Base-by-base conservation (phyloP, 2,329 filamentous ascomycete genomes). In the Diaporthe nobilis region DNA sequence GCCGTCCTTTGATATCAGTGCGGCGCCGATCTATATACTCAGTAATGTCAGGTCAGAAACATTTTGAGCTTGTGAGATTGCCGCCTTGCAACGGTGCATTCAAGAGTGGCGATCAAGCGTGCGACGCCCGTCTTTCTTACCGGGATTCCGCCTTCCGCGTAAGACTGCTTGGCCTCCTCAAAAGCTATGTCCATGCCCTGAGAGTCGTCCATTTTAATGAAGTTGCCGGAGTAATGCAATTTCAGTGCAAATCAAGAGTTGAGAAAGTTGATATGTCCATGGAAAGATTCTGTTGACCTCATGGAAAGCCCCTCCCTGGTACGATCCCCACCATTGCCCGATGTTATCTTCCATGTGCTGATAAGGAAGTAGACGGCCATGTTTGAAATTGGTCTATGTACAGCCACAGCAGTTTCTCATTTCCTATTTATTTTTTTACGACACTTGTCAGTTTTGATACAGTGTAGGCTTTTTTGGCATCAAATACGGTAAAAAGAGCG, bases 1-100 rank as follows among this genome's bases (percentile, higher is more conserved):
- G 77, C 94, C 94, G 79, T 94, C 90, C 74, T 89, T 89, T 53
- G 90, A 89, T n/a, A 95, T 89, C 37, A 96, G 86, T 25, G 86
- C 87, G 22, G 88, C 88, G 55, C 88, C 88, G 73, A 90, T 89
- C 87, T 88, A 77, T 61, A 37, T n/a, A 28, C 37, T 28, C 17
- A 73, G 49, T 42, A 67, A 73, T 34, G 53, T n/a, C 3, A 37
- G 9, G 51, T 39, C 25, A 39, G n/a, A 8, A 47, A 9, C 2
- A 12, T 12, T 51, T 22, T 17, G 17, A 4, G 4, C 6, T 44
- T 22, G 20, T 25, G 20, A 34, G 53, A 22, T 31, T 28, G 20
- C n/a, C 49, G 63, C 31, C 37, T 12, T 68, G 17, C 10, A 44
- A 20, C 22, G 37, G 7, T 31, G 17, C 49, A 44, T 63, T 72